Conservation (phyloP, 2,329 filamentous ascomycete genomes). For the Colletotrichum tabaci region DNA sequence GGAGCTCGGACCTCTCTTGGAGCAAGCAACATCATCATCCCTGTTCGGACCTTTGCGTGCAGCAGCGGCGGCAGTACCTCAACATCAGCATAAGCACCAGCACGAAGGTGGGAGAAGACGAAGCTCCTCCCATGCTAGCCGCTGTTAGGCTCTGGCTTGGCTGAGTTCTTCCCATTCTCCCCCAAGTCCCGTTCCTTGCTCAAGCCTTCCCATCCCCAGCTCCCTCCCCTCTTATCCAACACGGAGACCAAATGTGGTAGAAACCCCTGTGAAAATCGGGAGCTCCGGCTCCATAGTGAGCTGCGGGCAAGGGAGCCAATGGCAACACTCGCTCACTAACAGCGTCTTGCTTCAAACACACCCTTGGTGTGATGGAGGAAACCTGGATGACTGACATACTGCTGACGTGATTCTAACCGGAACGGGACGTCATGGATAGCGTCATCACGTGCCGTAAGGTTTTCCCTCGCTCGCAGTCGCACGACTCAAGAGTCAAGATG, state of each 20-base stretch:
- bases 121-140: constrained; percentile 28
- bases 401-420: constrained; percentile 35
- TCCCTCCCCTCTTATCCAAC: neutral
- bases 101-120: constrained; percentile 6
- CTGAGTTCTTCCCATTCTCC: neutral
- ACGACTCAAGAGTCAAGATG: constrained; percentile 33
- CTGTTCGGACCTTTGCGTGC: constrained; percentile 35
- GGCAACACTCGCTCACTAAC: constrained; percentile 3
- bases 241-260: neutral
- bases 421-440: constrained; percentile 37
- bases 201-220: neutral
- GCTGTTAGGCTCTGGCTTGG: no score
- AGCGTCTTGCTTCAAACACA: constrained; percentile 2
- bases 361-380: constrained; percentile 2
- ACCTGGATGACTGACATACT: neutral
- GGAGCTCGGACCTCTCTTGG: constrained; percentile 38
- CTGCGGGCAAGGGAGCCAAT: constrained; percentile 20
- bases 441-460: constrained; percentile 41
- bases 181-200: neutral
- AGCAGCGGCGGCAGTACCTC: constrained; percentile 18
- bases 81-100: neutral
- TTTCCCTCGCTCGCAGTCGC: constrained; percentile 3
- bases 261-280: constrained; percentile 31
- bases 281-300: neutral
- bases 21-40: constrained; percentile 41